These are phyloP conservation scores for Aleurites moluccanus DNA, from an alignment of 441 rosid genomes.

Conservation along the genomic window DNA sequence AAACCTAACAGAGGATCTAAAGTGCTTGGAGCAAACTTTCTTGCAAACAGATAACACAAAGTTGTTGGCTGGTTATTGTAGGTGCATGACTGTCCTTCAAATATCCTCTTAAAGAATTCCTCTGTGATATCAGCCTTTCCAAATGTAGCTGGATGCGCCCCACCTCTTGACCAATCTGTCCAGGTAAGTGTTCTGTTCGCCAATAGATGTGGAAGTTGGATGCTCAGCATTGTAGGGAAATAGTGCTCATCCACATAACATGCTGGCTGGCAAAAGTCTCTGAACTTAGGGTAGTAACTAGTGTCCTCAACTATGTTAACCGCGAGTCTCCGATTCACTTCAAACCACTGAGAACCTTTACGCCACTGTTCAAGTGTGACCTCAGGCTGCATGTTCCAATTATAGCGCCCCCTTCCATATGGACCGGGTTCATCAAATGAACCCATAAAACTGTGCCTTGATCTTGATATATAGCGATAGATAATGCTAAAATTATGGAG, in stretches of 20 bases:
- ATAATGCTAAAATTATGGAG: constrained; percentile 66
- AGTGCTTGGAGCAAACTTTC: constrained; percentile 84
- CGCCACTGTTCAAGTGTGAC: constrained; percentile 78
- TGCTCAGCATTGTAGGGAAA: constrained; percentile 83
- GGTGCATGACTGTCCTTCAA: constrained; percentile 44
- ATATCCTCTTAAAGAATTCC: constrained; percentile 50
- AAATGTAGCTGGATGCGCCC: constrained; percentile 87
- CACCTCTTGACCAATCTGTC: constrained; percentile 94
- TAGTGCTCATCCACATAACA: constrained; percentile 95
- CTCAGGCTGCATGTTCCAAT: constrained; percentile 56
- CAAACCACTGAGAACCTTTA: constrained; percentile 97
- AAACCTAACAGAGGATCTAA: constrained; percentile 61
- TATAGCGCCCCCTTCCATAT: constrained; percentile 78
- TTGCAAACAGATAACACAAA: constrained; percentile 69
- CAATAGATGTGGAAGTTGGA: constrained; percentile 52
- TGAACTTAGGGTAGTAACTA: constrained; percentile 72
- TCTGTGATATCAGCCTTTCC: constrained; percentile 54
- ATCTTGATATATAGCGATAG: constrained; percentile 58
- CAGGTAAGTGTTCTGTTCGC: constrained; percentile 78
- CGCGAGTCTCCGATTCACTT: constrained; percentile 67
- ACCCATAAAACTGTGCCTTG: constrained; percentile 75
- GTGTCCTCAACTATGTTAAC: constrained; percentile 54
- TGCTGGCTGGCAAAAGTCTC: constrained; percentile 62
- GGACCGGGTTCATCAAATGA: constrained; percentile 75
- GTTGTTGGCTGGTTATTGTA: constrained; percentile 55